phyloP scores from a whole-genome alignment of 2,329 filamentous ascomycete species.

The Cytospora piceicola region DNA sequence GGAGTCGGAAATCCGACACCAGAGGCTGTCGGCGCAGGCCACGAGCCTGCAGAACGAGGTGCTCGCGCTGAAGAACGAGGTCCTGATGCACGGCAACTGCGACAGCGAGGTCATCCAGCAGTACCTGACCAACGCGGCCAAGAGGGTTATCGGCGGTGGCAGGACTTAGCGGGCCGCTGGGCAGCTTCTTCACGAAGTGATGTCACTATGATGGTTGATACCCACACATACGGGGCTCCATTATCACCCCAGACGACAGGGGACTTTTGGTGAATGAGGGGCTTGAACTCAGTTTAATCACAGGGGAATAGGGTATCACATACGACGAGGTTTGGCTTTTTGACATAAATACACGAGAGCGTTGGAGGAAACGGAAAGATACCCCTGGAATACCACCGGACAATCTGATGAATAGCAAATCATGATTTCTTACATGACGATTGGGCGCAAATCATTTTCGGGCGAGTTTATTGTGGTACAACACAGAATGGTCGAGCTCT shows the following conservation, averaged over 20 bases:
- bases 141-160: slow-evolving; percentile 13
- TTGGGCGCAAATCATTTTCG: background rate
- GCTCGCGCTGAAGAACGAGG: slow-evolving; percentile 37
- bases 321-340: background rate
- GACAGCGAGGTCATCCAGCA: slow-evolving; percentile 36
- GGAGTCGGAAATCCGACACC: slow-evolving; percentile 29
- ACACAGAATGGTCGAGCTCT: background rate
- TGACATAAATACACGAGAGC: background rate
- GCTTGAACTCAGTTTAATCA: background rate
- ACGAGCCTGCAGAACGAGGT: slow-evolving; percentile 37
- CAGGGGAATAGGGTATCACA: background rate
- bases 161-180: background rate
- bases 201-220: background rate
- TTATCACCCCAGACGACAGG: background rate
- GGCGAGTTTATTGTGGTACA: background rate
- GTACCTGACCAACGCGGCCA: slow-evolving; percentile 37
- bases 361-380: background rate
- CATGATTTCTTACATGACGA: background rate
- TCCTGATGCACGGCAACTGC: slow-evolving; percentile 38
- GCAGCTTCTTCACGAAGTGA: background rate
- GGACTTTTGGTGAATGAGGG: background rate
- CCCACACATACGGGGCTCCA: background rate
- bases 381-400: background rate
- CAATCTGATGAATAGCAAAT: no score
- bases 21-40: slow-evolving; percentile 32